A percentile compares a stretch with the other conserved stretches of the same genome.
These are phyloP conservation scores for Amanita pallidorosea DNA, from an alignment of 768 basidiomycete species.

Conservation along the genomic window DNA sequence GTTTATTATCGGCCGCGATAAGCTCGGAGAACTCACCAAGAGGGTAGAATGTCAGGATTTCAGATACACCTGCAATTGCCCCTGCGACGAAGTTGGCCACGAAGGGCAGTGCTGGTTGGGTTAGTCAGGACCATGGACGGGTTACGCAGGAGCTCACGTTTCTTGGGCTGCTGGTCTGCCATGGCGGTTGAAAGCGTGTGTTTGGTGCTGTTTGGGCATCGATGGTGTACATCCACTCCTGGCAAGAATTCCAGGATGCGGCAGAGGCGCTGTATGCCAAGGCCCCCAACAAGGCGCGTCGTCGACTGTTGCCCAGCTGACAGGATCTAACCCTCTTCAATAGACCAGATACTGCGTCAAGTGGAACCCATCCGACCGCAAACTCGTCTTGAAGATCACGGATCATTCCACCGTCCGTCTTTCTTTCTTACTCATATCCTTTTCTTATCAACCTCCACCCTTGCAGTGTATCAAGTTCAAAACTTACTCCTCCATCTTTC, in stretches of 20 bases:
- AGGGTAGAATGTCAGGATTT: constrained; percentile 80
- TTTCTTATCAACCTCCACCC: background rate
- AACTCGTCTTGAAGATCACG: constrained; percentile 89
- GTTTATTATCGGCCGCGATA: too few relatives aligned
- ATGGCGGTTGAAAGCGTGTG: constrained; percentile 1
- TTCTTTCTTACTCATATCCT: too few relatives aligned
- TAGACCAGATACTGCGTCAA: constrained; percentile 89
- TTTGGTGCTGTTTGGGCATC: constrained; percentile 13
- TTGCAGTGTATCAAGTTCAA: constrained; percentile 91
- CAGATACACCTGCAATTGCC: constrained; percentile 88
- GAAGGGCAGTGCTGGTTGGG: constrained; percentile 71
- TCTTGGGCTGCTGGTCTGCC: constrained; percentile 18
- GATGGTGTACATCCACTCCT: constrained; percentile 86
- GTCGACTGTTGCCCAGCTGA: background rate
- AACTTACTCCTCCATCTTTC: constrained; percentile 86
- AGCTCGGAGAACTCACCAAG: background rate
- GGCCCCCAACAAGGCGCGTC: constrained; percentile 64
- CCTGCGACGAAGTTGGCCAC: constrained; percentile 88
- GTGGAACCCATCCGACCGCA: constrained; percentile 79
- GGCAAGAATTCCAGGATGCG: constrained; percentile 86
- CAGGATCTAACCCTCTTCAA: background rate
- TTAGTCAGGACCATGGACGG: background rate
- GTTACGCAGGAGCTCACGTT: constrained; percentile 13
- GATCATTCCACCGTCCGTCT: constrained; percentile 59
- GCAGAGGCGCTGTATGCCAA: constrained; percentile 77